Evolutionary conservation across 176 grass and related monocot species (phyloP), one percentile per base, ranked within the genome.

Genomic region (Phoenix roebelenii): DNA sequence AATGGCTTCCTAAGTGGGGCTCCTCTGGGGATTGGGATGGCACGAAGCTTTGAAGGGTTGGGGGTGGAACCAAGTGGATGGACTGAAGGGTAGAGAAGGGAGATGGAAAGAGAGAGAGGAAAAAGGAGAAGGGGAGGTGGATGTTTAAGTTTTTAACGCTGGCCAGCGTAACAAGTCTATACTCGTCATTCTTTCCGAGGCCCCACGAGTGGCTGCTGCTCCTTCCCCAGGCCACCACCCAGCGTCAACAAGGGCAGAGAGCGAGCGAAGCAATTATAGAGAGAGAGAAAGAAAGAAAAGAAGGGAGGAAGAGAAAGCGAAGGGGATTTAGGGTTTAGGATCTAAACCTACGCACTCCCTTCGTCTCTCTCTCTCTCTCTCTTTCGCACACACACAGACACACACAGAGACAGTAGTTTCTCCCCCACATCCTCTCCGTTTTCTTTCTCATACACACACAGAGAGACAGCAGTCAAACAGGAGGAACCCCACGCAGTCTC

Each of bases 171-270:
- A 18, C 19, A 52, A 54, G 22, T 54, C 25, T 60, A 59, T 60
- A 48, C 18, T 59, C 39, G 60, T 72, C 56, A 60, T 53, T 77
- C 70, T 69, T 80, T 81, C 86, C 81, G 17, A 89, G 77, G 77
- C 22, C 86, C 86, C 81, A 89, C 86, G 86, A 75, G 70, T 62
- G 85, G 60, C 85, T 73, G 23, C 68, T 67, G 48, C 50, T 64
- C 10, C 23, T 66, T 53, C 10, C 35, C 35, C 35, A 12, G 35
- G 35, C 35, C 35, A 4, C 35, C 35, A 44, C 35, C 35, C 10
- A 44, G 35, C 2, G 35, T 44, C 10, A 44, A 12, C 35, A 44
- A 30, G 3, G 32, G 7, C 32, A 44, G 7, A 10, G 35, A 44
- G 35, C 9, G 35, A 44, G 35, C 12, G 35, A 44, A 44, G 3